Evolutionary conservation across 495 filamentous ascomycete species (phyloP).

Genomic region (Xylaria acuta): DNA sequence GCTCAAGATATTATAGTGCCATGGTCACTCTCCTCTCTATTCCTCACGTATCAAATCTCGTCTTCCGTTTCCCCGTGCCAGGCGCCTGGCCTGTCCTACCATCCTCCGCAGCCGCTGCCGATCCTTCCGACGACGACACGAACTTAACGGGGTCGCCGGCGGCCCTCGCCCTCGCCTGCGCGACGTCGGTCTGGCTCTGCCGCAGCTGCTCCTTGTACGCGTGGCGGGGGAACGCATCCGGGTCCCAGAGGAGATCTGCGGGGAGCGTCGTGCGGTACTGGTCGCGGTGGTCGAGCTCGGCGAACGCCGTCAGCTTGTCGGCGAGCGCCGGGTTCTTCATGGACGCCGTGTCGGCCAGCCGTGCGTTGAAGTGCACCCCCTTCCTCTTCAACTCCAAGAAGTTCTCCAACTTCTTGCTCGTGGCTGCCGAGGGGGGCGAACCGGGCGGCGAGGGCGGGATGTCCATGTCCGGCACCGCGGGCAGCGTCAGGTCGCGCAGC

Average conservation of each 20-base stretch:
- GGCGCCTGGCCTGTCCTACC: conserved; percentile 40
- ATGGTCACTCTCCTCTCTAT: neutral
- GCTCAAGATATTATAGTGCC: neutral
- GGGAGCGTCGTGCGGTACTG: conserved; percentile 82
- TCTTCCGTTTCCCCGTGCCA: conserved; percentile 53
- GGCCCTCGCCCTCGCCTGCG: conserved; percentile 60
- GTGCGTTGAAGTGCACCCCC: conserved; percentile 89
- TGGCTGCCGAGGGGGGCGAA: conserved; percentile 69
- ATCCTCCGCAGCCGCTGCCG: conserved; percentile 33
- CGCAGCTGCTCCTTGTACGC: conserved; percentile 77
- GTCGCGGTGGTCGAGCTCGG: conserved; percentile 64
- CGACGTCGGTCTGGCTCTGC: conserved; percentile 66
- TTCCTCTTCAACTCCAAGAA: conserved; percentile 86
- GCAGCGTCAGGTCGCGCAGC: conserved; percentile 83
- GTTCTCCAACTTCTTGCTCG: conserved; percentile 77
- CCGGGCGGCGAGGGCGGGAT: conserved; percentile 88
- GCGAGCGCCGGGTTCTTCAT: conserved; percentile 82
- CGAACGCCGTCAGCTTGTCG: conserved; percentile 80
- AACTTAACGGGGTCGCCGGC: conserved; percentile 73
- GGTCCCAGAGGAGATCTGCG: conserved; percentile 70
- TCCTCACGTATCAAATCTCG: conserved; percentile 55
- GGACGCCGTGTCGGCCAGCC: conserved; percentile 71
- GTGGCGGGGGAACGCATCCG: conserved; percentile 66
- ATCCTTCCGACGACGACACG: conserved; percentile 57
- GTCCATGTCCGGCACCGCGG: conserved; percentile 75